A percentile compares a stretch with the other conserved stretches of the same genome.
Conservation (phyloP, 2,329 filamentous ascomycete genomes). For the Paramyrothecium roridum region DNA sequence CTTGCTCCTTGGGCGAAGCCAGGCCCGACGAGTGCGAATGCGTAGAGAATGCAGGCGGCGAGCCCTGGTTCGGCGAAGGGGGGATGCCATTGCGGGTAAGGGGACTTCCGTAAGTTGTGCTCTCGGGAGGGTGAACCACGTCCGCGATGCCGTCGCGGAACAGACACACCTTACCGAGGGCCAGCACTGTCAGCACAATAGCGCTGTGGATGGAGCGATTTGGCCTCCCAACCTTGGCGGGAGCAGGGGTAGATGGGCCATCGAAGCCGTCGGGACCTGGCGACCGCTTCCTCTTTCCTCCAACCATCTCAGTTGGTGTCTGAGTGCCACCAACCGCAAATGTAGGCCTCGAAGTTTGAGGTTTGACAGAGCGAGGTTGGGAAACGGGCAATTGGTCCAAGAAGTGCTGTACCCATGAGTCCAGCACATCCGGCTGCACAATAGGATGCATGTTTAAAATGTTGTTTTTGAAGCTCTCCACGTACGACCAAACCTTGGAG, state of each 20-base stretch:
- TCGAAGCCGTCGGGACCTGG: slow-evolving; percentile 34
- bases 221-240: slow-evolving; percentile 44
- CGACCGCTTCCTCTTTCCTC: slow-evolving; percentile 56
- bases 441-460: slow-evolving; percentile 66
- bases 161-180: slow-evolving; percentile 78
- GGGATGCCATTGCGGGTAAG: slow-evolving; percentile 47
- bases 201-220: slow-evolving; percentile 74
- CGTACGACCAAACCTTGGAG: slow-evolving; percentile 47
- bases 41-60: slow-evolving; percentile 43
- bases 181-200: slow-evolving; percentile 77
- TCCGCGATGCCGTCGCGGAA: slow-evolving; percentile 54
- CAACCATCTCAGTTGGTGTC: slow-evolving; percentile 21
- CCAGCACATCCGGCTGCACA: slow-evolving; percentile 49
- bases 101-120: slow-evolving; percentile 29
- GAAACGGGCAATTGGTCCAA: slow-evolving; percentile 41
- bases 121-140: slow-evolving; percentile 41
- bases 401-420: slow-evolving; percentile 51
- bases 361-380: slow-evolving; percentile 21
- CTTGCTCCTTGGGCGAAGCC: slow-evolving; percentile 50
- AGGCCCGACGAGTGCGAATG: slow-evolving; percentile 48
- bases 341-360: slow-evolving; percentile 23
- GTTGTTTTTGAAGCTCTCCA: slow-evolving; percentile 55
- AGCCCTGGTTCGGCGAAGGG: slow-evolving; percentile 52
- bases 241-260: slow-evolving; percentile 21
- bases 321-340: slow-evolving; percentile 27